Conservation (phyloP, 441 rosid species). For the Iberis amara region DNA sequence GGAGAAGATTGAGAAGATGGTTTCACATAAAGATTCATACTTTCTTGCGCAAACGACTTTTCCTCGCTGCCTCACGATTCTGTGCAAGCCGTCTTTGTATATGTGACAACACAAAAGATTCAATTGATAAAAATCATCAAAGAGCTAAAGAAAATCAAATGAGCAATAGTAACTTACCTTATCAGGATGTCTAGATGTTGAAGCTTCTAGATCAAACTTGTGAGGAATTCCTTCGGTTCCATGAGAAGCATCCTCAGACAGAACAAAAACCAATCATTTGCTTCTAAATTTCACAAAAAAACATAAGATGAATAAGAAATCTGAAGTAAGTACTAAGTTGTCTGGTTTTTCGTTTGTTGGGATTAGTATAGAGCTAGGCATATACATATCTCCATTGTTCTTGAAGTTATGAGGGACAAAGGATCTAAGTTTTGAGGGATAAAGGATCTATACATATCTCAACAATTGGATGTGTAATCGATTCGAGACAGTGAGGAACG, state of each 20-base stretch:
- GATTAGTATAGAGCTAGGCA: constrained; percentile 45
- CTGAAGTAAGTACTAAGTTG: constrained; percentile 43
- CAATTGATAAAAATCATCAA: neutral
- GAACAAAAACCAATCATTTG: constrained; percentile 2
- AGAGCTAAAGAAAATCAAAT: neutral
- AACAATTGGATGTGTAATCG: too few species aligned
- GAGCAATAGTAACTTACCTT: constrained; percentile 40
- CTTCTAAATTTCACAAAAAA: constrained; percentile 11
- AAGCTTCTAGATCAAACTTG: constrained; percentile 57
- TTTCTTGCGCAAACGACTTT: constrained; percentile 92
- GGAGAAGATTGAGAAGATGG: constrained; percentile 35
- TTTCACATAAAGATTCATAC: constrained; percentile 31
- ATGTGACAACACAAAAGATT: constrained; percentile 32
- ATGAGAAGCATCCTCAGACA: too few species aligned
- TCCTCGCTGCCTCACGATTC: constrained; percentile 97
- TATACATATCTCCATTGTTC: constrained; percentile 45
- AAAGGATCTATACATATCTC: too few species aligned
- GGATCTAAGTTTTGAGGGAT: too few species aligned
- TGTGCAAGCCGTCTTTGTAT: constrained; percentile 92
- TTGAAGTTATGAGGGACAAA: too few species aligned
- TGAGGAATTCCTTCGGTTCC: constrained; percentile 31
- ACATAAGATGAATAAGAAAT: constrained; percentile 17
- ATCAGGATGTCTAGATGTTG: constrained; percentile 54
- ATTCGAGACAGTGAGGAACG: too few species aligned
- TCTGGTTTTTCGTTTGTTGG: constrained; percentile 51